A percentile compares a stretch with the other conserved stretches of the same genome.
These are phyloP conservation scores for Avicennia marina DNA, from an alignment of 257 asterid genomes.

Conservation along the genomic window DNA sequence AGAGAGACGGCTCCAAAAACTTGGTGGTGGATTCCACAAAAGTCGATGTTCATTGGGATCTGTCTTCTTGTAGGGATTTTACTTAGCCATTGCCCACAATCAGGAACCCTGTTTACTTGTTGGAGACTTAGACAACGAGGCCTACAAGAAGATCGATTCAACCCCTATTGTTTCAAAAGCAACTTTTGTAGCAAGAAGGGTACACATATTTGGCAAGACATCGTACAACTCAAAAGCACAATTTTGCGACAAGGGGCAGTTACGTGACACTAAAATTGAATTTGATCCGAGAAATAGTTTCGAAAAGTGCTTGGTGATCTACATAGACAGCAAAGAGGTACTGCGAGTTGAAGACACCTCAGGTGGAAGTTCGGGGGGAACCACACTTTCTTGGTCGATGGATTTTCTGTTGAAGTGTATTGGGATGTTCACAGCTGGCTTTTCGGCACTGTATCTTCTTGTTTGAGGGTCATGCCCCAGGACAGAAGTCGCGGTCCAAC, in stretches of 20 bases:
- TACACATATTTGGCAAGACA: neutral
- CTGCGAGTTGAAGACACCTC: slow-evolving; percentile 46
- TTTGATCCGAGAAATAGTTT: slow-evolving; percentile 30
- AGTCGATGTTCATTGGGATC: slow-evolving; percentile 56
- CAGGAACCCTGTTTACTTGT: slow-evolving; percentile 45
- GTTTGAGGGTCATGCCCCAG: no score
- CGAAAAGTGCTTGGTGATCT: slow-evolving; percentile 39
- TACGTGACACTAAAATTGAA: slow-evolving; percentile 53
- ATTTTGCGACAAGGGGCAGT: slow-evolving; percentile 39
- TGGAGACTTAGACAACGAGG: slow-evolving; percentile 45
- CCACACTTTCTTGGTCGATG: slow-evolving; percentile 53
- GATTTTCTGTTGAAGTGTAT: slow-evolving; percentile 50
- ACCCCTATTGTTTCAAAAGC: slow-evolving; percentile 27
- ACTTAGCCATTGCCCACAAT: slow-evolving; percentile 40
- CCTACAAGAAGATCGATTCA: slow-evolving; percentile 33
- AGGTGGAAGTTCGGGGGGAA: slow-evolving; percentile 77
- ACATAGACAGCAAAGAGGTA: slow-evolving; percentile 39
- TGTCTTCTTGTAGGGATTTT: slow-evolving; percentile 54
- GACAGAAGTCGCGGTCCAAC: no score
- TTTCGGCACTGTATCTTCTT: slow-evolving; percentile 52
- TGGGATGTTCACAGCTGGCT: slow-evolving; percentile 86
- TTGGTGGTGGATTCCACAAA: slow-evolving; percentile 22
- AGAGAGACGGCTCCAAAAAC: slow-evolving; percentile 47
- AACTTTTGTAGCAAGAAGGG: neutral
- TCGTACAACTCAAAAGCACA: slow-evolving; percentile 40